Evolutionary conservation across 2,329 filamentous ascomycete genomes (phyloP), one percentile per base, ranked within the genome.

Genomic region (Aulographum hederae): DNA sequence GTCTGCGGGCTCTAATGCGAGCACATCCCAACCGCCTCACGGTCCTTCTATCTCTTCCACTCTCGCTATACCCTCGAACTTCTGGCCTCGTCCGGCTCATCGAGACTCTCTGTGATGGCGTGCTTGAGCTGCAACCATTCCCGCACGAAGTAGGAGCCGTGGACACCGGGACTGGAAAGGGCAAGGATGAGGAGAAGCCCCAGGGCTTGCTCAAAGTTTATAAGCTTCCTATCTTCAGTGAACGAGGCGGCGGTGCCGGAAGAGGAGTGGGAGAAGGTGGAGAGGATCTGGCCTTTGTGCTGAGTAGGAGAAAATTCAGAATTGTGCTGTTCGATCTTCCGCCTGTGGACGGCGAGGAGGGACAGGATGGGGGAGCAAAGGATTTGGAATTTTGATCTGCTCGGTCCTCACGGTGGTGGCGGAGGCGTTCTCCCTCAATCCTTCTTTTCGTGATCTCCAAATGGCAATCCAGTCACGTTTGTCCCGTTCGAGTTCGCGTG

Each of bases 251-350:
- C 2, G 82, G 81, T 11, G 75, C 72, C 6, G 65, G 69, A 2
- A 71, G 72, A 36, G 63, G 68, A 25, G 69, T 69, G 35, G 73
- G 51, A 2, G 57, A 58, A 18, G 56, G 72, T 38, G 73, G 79
- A 16, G 80, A 92, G 46, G 84, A 94, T 53, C 67, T 93, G 53
- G 84, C 84, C 4, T 98, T 98, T 51, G 85, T 74, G 37, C 57
- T 98, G 32, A 93, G 82, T 50, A 66, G 81, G 44, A 74, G 69
- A 43, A 85, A 81, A 32, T 72, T 98, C 41, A 68, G 81, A 25
- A 82, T 98, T 39, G 79, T 76, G 44, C 82, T 84, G 1, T 94
- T 84, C 53, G 89, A 78, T 48, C 60, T 98, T 27, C 89, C 89
- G 17, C 89, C 89, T 0, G 61, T 86, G 26, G 79, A 84, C 33